Base-by-base conservation (phyloP, 495 filamentous ascomycete species). In the Cryomyces antarcticus region DNA sequence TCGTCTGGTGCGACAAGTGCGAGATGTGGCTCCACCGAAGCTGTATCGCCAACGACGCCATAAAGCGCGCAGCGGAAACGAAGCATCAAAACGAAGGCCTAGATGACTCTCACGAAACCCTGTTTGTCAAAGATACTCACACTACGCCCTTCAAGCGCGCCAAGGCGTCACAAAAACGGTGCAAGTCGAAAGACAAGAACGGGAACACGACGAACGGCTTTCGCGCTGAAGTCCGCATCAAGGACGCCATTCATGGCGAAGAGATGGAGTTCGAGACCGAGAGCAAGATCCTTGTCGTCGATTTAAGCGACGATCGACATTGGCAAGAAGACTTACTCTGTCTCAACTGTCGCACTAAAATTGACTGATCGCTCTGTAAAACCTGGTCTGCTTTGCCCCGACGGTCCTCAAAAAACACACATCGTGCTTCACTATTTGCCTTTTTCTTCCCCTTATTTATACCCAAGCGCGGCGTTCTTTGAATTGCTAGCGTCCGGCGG, bases 1-100 rank as follows among this genome's bases (percentile, higher is more conserved):
- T 55, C 13, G 17, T 55, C 4, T 45, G 50, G 37, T 55, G 52
- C 33, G 29, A 12, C 9, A 45, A 47, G 10, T 55, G 52, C 43
- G 28, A 47, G 11, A 46, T 46, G 29, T 55, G 52, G 52, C 30
- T 50, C 36, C 52, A 55, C 35, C 30, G 45, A 13, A 44, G 41
- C n/a, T 55, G 52, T 39, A 46, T 55, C 28, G 45, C 36, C 27
- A 42, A 52, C 9, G 37, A 43, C 10, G 52, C 49, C 9, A 42
- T 49, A 5, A 5, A 50, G 36, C 38, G 38, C 11, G 38, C 11
- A 17, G 33, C 33, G 33, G 9, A 36, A 10, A 36, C 9, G 12
- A 36, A 36, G 33, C 33, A 36, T 36, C 9, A 10, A 13, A 36
- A 36, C 9, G 17, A 24, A 24, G 17, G 2, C 17, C 17, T 24